These are phyloP conservation scores for Boletus eberwhitei DNA, from an alignment of 768 basidiomycete genomes.

Conservation along the genomic window DNA sequence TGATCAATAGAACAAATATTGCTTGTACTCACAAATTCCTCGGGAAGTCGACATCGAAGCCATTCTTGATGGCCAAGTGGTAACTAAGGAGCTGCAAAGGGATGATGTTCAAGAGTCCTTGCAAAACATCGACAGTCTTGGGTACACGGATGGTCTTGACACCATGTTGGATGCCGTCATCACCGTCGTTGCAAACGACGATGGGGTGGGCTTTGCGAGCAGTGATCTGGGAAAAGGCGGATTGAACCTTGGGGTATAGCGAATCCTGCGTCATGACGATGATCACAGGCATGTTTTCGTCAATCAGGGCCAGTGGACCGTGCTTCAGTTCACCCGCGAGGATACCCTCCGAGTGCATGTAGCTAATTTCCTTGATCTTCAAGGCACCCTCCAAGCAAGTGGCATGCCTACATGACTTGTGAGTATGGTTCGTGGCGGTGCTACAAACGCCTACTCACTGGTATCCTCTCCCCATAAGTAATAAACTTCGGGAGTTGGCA, in stretches of 20 bases:
- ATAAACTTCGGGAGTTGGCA: slow-evolving; percentile 76
- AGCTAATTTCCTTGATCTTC: slow-evolving; percentile 99
- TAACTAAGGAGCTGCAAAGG: slow-evolving; percentile 95
- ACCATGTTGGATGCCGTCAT: slow-evolving; percentile 68
- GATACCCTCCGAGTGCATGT: slow-evolving; percentile 66
- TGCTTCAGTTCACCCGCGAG: slow-evolving; percentile 99
- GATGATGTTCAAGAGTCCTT: slow-evolving; percentile 95
- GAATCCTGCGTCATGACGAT: slow-evolving; percentile 99
- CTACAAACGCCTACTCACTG: slow-evolving; percentile 54
- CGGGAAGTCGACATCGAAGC: slow-evolving; percentile 98
- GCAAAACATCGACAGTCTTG: slow-evolving; percentile 89
- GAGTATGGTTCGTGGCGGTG: not conserved
- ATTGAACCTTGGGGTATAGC: slow-evolving; percentile 96
- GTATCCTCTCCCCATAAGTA: slow-evolving; percentile 98
- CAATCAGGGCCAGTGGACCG: slow-evolving; percentile 94
- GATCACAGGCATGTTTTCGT: slow-evolving; percentile 98
- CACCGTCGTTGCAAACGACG: slow-evolving; percentile 93
- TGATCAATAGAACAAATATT: slow-evolving; percentile 1
- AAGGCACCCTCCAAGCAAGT: slow-evolving; percentile 97
- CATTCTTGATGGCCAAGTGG: slow-evolving; percentile 92
- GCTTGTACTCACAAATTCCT: slow-evolving; percentile 73
- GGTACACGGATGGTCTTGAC: slow-evolving; percentile 93
- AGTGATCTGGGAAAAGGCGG: slow-evolving; percentile 93
- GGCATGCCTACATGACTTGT: slow-evolving; percentile 56
- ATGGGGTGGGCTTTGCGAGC: slow-evolving; percentile 95